These are phyloP conservation scores for Auriscalpium orientale DNA, from an alignment of 768 basidiomycete species.

Conservation along the genomic window DNA sequence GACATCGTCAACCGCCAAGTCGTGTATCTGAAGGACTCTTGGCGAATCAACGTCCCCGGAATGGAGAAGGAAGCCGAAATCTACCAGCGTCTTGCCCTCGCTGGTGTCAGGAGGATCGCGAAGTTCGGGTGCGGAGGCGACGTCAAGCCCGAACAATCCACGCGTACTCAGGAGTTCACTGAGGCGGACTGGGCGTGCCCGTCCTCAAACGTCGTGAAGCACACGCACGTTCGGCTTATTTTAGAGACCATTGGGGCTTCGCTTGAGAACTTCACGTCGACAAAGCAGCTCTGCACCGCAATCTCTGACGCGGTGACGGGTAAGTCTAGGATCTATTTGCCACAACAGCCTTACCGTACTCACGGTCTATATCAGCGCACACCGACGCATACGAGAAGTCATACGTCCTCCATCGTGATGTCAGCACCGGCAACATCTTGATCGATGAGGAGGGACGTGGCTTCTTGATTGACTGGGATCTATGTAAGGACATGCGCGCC, in stretches of 20 bases:
- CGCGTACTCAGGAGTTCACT: background rate
- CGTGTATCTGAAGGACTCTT: constrained; percentile 1
- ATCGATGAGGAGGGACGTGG: background rate
- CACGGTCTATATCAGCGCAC: background rate
- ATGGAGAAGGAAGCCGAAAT: background rate
- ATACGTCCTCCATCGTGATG: background rate
- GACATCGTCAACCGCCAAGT: background rate
- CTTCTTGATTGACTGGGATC: constrained; percentile 1
- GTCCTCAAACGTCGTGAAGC: background rate
- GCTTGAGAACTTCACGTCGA: background rate
- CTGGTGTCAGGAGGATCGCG: background rate
- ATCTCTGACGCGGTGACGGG: background rate
- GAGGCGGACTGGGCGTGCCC: background rate
- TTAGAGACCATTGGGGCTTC: background rate
- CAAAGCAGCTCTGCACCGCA: background rate
- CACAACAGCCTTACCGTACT: background rate
- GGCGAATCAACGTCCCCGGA: background rate
- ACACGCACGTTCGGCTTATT: background rate
- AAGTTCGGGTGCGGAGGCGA: background rate
- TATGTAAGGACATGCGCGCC: background rate
- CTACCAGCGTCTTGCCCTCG: background rate
- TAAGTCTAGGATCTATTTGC: background rate
- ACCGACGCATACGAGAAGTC: background rate
- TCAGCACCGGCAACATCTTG: constrained; percentile 5
- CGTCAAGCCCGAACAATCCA: background rate